Conservation (phyloP, 768 basidiomycete species). For the Paxillus involutus region DNA sequence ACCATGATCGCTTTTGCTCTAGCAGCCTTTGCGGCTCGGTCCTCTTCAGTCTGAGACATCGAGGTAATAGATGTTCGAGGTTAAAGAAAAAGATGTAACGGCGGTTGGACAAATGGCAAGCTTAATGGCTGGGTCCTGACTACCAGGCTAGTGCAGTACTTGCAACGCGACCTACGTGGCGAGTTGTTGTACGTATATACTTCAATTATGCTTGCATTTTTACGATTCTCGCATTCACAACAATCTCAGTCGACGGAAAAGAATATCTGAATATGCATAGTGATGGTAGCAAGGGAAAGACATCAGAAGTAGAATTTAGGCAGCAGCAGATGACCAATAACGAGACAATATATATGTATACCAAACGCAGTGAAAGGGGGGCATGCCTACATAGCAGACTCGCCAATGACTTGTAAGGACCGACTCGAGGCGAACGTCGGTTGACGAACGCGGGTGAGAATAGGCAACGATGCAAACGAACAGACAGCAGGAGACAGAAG, state of each 20-base stretch:
- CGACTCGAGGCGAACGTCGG: conserved; percentile 56
- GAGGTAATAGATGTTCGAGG: conserved; percentile 1
- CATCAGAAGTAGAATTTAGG: conserved; percentile 34
- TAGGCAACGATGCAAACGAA: conserved; percentile 52
- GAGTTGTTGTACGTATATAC: not conserved
- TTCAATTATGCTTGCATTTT: conserved; percentile 1
- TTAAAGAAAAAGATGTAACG: conserved; percentile 5
- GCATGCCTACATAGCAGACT: conserved; percentile 33
- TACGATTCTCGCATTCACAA: not conserved
- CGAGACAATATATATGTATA: conserved; percentile 36
- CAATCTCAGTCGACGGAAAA: conserved; percentile 6
- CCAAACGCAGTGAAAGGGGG: conserved; percentile 31
- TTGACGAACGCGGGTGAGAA: conserved; percentile 51
- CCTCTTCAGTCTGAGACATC: conserved; percentile 56
- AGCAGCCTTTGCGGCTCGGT: conserved; percentile 79
- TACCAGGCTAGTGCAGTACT: no score
- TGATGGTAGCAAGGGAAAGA: conserved; percentile 36
- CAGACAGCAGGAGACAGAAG: conserved; percentile 31
- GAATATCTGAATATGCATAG: conserved; percentile 45
- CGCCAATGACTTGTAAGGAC: conserved; percentile 53
- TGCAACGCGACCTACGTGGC: conserved; percentile 4
- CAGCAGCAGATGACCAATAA: conserved; percentile 31
- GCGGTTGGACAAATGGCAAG: not conserved
- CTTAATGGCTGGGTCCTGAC: not conserved
- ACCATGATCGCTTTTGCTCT: conserved; percentile 85